Percentiles rank a stretch among this genome's conserved stretches.
These are phyloP conservation scores for Cymodocea nodosa DNA, from an alignment of 116 monocot species.

Conservation along the genomic window DNA sequence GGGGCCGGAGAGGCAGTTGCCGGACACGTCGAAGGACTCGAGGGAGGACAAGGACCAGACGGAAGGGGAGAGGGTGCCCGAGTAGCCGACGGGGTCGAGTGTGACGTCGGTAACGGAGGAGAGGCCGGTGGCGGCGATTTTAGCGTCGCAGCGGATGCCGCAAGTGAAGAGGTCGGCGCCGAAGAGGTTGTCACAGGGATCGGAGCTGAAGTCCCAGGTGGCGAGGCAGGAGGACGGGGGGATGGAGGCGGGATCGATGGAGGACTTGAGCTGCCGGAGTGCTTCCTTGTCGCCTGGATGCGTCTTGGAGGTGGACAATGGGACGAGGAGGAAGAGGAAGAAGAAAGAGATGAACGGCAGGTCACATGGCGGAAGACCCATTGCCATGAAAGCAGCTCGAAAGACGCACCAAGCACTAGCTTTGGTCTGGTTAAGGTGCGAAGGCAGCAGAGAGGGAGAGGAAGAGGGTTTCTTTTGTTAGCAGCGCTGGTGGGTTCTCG, in stretches of 20 bases:
- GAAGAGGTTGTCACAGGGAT: slow-evolving; percentile 62
- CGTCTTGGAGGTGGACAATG: slow-evolving; percentile 14
- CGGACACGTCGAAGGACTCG: slow-evolving; percentile 31
- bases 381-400: no score
- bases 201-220: slow-evolving; percentile 57
- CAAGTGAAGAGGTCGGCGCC: slow-evolving; percentile 39
- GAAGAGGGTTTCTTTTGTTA: no score
- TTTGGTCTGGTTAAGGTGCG: no score
- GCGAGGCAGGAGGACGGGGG: slow-evolving; percentile 45
- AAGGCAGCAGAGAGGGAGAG: no score
- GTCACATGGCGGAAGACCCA: background rate
- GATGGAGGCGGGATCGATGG: slow-evolving; percentile 27
- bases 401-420: no score
- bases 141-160: slow-evolving; percentile 45
- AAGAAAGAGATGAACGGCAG: background rate
- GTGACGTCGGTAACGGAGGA: slow-evolving; percentile 44
- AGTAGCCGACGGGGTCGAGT: slow-evolving; percentile 56
- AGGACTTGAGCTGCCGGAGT: slow-evolving; percentile 19
- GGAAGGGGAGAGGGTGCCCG: slow-evolving; percentile 31
- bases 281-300: slow-evolving; percentile 32
- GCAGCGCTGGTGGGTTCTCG: no score
- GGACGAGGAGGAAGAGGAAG: background rate
- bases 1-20: slow-evolving; percentile 36
- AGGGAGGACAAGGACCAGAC: slow-evolving; percentile 46
- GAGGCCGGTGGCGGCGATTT: slow-evolving; percentile 9